These are phyloP conservation scores for Dioszegia crocea DNA, from an alignment of 768 basidiomycete genomes.

Conservation along the genomic window DNA sequence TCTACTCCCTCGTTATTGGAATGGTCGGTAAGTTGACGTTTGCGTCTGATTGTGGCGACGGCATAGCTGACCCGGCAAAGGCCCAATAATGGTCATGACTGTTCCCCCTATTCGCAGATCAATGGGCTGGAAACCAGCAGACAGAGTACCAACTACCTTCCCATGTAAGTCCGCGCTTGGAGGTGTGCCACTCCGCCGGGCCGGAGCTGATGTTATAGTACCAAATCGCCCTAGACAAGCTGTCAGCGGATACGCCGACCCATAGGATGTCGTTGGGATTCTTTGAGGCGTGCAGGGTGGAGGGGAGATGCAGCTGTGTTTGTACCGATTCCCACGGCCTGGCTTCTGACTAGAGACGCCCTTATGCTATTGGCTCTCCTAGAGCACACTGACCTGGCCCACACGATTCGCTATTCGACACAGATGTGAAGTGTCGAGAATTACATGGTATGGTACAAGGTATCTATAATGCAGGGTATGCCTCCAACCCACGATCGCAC, in stretches of 20 bases:
- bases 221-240: slow-evolving; percentile 67
- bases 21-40: slow-evolving; percentile 46
- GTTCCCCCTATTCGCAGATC: slow-evolving; percentile 74
- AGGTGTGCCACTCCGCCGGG: not conserved
- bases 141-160: slow-evolving; percentile 67
- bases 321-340: too few relatives aligned
- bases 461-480: too few relatives aligned
- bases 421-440: too few relatives aligned
- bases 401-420: too few relatives aligned
- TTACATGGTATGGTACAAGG: too few relatives aligned
- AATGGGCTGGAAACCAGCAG: slow-evolving; percentile 68
- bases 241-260: slow-evolving; percentile 70
- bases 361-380: too few relatives aligned
- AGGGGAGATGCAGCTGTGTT: not conserved
- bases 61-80: slow-evolving; percentile 38
- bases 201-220: slow-evolving; percentile 52
- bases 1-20: slow-evolving; percentile 77
- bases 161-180: slow-evolving; percentile 59
- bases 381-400: too few relatives aligned
- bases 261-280: slow-evolving; percentile 19
- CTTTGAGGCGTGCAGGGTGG: not conserved
- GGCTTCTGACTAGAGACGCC: too few relatives aligned
- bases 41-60: not conserved
- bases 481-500: too few relatives aligned
- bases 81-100: slow-evolving; percentile 67